Base-by-base conservation (phyloP, 371 early-diverging fungal species). In the Circinella minor region DNA sequence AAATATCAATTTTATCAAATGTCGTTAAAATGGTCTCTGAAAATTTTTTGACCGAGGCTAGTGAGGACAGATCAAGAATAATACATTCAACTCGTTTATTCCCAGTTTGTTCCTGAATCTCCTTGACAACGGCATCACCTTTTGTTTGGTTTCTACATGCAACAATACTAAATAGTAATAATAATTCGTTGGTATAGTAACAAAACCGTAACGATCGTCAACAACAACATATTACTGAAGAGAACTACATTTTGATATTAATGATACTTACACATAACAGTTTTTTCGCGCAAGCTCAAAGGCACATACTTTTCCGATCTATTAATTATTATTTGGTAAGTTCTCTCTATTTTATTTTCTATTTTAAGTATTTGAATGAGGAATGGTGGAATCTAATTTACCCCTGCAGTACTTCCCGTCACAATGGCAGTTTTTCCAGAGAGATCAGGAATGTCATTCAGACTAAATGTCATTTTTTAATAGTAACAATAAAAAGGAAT, bases 391-490 rank as follows among this genome's bases (percentile, higher is more conserved):
- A 15, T 18, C 36, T 4, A 38, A 47, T 18, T 47, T 76, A 75
- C 82, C 66, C 94, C 94, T 8, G 84, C 75, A 69, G 84, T 90
- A 10, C 85, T 89, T 36, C 94, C 94, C 17, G 93, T 93, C 36
- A 94, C 89, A 38, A 94, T 83, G 43, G 89, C 89, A 62, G 83
- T 70, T 77, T 91, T 91, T 39, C 88, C 89, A n/a, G 82, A 71
- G 46, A 91, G 82, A 72, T 88, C 83, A n/a, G 93, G 91, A 60
- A 92, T 88, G 36, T 81, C 61, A 13, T 86, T 67, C 4, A 76
- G 61, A 54, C 74, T 85, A 39, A 67, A 39, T 27, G 49, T 63
- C 54, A 54, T 54, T 54, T 43, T 43, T 43, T 11, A 9, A 9
- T 43, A 43, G 3, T 27, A 3, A 43, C 43, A 9, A 9, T 43